A percentile compares a stretch with the other conserved stretches of the same genome.
Conservation (phyloP, 2,329 filamentous ascomycete species). For the Cladosporium halotolerans region DNA sequence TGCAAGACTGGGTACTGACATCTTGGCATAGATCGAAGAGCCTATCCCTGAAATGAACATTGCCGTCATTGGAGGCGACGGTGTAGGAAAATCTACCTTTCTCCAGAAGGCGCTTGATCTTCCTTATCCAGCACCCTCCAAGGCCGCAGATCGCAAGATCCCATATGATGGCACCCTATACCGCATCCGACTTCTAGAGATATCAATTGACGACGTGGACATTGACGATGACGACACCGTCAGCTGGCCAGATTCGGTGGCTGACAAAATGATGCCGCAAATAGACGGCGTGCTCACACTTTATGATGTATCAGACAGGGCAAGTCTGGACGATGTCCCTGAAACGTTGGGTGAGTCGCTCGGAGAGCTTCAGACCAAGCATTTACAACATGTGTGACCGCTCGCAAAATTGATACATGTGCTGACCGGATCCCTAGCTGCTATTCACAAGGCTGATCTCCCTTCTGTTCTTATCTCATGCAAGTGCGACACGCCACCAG, state of each 20-base stretch:
- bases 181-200: slow-evolving; percentile 52
- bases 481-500: slow-evolving; percentile 77
- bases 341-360: slow-evolving; percentile 67
- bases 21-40: slow-evolving; percentile 14
- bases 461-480: slow-evolving; percentile 78
- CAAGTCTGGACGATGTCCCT: slow-evolving; percentile 67
- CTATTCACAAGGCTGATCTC: slow-evolving; percentile 63
- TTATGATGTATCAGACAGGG: slow-evolving; percentile 77
- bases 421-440: slow-evolving; percentile 41
- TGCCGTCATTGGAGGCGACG: slow-evolving; percentile 49
- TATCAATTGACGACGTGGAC: slow-evolving; percentile 47
- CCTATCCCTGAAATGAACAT: slow-evolving; percentile 51
- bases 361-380: not conserved
- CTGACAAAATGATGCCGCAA: slow-evolving; percentile 64
- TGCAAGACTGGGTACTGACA: not conserved
- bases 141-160: slow-evolving; percentile 47
- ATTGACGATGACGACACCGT: slow-evolving; percentile 45
- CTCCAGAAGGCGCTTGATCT: slow-evolving; percentile 52
- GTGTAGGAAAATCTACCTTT: slow-evolving; percentile 55
- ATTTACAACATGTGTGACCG: not conserved
- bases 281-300: slow-evolving; percentile 80
- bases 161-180: slow-evolving; percentile 51
- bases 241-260: slow-evolving; percentile 51
- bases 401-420: not conserved
- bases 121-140: slow-evolving; percentile 36